A percentile compares a stretch with the other conserved stretches of the same genome.
phyloP scores from a whole-genome alignment of 768 basidiomycete genomes.

The Hypsizygus marmoreus region DNA sequence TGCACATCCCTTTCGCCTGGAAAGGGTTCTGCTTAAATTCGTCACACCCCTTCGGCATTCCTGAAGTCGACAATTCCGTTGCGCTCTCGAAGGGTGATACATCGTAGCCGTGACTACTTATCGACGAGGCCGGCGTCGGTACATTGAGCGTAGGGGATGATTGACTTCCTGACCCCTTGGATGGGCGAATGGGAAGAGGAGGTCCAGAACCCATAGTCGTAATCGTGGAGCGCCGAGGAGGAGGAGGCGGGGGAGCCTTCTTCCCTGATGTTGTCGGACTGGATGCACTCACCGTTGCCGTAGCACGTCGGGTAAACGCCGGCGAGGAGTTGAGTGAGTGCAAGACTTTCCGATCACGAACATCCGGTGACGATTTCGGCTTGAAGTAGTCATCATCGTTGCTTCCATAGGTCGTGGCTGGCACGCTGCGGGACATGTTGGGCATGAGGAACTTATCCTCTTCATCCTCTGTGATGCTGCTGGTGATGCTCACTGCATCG shows the following conservation, averaged over 20 bases:
- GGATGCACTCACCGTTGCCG: conserved; percentile 21
- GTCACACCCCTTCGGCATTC: conserved; percentile 36
- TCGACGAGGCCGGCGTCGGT: conserved; percentile 35
- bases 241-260: conserved; percentile 65
- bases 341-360: not conserved
- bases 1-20: conserved; percentile 66
- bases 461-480: conserved; percentile 44
- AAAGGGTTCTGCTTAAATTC: conserved; percentile 69
- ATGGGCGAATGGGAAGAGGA: conserved; percentile 49
- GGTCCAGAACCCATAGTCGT: conserved; percentile 25
- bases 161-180: conserved; percentile 22
- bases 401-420: conserved; percentile 10
- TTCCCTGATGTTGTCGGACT: conserved; percentile 29
- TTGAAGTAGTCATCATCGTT: conserved; percentile 20
- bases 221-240: conserved; percentile 51
- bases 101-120: conserved; percentile 39
- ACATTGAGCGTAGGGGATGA: conserved; percentile 18
- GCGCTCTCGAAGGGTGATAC: conserved; percentile 70
- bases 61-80: conserved; percentile 40
- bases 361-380: conserved; percentile 5
- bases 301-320: conserved; percentile 22
- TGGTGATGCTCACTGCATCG: conserved; percentile 45
- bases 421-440: conserved; percentile 9
- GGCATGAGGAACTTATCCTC: conserved; percentile 36
- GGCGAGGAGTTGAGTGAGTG: conserved; percentile 12